Percentiles rank a stretch among this genome's conserved stretches.
These are phyloP conservation scores for Elaeagnus macrophylla DNA, from an alignment of 306 rosid genomes.

Conservation along the genomic window DNA sequence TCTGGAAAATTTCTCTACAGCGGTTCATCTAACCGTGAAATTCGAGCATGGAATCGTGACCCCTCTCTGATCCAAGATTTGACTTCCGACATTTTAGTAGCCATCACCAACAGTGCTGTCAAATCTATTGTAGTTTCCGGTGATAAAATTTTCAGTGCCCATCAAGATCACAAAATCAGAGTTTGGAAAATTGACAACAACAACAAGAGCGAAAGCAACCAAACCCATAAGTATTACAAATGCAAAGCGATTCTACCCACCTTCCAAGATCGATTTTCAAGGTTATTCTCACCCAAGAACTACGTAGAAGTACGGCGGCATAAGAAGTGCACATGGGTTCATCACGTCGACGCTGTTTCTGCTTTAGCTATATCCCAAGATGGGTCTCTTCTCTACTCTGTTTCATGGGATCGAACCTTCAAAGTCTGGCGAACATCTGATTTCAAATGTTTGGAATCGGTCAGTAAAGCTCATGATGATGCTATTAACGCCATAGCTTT, in stretches of 20 bases:
- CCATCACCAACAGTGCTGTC: constrained; percentile 67
- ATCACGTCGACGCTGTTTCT: constrained; percentile 83
- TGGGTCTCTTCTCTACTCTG: constrained; percentile 55
- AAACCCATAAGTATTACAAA: constrained; percentile 25
- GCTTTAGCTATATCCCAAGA: constrained; percentile 67
- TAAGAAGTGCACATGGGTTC: constrained; percentile 80
- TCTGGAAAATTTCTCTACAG: constrained; percentile 52
- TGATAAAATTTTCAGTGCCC: constrained; percentile 66
- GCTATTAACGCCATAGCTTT: constrained; percentile 71
- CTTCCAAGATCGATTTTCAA: constrained; percentile 53
- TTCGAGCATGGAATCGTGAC: constrained; percentile 39
- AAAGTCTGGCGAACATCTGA: constrained; percentile 73
- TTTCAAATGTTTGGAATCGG: constrained; percentile 73
- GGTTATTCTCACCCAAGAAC: constrained; percentile 51
- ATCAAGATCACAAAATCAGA: constrained; percentile 84
- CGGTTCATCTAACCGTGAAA: constrained; percentile 68
- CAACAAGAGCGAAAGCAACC: neutral
- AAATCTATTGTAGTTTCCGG: constrained; percentile 58
- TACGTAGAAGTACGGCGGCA: constrained; percentile 73
- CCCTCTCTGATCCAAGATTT: constrained; percentile 1
- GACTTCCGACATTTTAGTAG: constrained; percentile 20
- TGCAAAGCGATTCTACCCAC: constrained; percentile 71
- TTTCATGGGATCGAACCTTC: constrained; percentile 85
- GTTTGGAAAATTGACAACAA: constrained; percentile 51
- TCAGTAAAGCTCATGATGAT: constrained; percentile 65